phyloP scores from a whole-genome alignment of 2,329 filamentous ascomycete species.

The Diaporthe velutina region DNA sequence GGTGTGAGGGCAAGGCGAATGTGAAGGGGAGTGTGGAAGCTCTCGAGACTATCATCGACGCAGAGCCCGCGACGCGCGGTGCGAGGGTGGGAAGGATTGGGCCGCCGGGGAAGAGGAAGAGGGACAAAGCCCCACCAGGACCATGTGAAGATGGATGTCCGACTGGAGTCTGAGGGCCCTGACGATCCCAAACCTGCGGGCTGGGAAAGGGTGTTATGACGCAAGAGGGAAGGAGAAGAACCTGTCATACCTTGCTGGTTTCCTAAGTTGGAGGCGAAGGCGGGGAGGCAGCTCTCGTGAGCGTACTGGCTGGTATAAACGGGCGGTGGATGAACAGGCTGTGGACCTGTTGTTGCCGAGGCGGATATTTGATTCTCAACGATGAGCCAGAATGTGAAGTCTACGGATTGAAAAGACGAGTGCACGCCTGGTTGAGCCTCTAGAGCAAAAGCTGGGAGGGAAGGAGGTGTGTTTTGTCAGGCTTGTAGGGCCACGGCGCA shows the following conservation, averaged over 20 bases:
- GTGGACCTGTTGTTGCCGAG: not conserved
- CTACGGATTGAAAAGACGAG: not conserved
- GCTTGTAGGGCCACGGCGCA: not conserved
- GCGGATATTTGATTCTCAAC: no score
- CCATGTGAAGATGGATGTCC: not conserved
- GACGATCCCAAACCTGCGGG: slow-evolving; percentile 7
- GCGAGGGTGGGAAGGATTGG: not conserved
- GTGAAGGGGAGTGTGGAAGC: not conserved
- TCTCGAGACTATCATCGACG: not conserved
- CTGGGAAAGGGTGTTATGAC: slow-evolving; percentile 12
- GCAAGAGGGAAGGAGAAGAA: not conserved
- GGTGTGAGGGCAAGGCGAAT: no score
- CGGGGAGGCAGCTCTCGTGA: not conserved
- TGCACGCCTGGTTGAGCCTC: not conserved
- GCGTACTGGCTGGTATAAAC: not conserved
- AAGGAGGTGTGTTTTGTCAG: slow-evolving; percentile 24
- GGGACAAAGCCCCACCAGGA: not conserved
- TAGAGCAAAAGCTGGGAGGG: not conserved
- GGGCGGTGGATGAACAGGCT: not conserved
- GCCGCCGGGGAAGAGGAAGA: not conserved
- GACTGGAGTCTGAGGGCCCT: slow-evolving; percentile 10
- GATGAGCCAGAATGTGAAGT: not conserved
- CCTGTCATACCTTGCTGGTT: slow-evolving; percentile 5
- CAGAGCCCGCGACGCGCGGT: not conserved
- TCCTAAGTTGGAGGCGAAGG: not conserved